Evolutionary conservation across 139 green algal species (phyloP).

Genomic region (Diplosphaera chodatii): DNA sequence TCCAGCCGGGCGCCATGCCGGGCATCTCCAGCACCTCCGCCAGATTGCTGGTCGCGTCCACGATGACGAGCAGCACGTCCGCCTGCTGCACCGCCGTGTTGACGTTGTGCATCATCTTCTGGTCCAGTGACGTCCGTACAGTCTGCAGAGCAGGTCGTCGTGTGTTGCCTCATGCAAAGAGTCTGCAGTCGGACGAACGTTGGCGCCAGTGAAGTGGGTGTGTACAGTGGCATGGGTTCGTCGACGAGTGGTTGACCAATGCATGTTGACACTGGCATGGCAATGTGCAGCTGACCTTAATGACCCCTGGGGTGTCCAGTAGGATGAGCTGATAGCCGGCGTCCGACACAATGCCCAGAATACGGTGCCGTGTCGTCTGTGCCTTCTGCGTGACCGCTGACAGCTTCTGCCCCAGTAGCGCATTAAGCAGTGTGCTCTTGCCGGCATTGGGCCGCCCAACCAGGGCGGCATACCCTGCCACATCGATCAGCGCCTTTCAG

Average conservation of each 20-base stretch:
- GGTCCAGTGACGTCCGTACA: constrained; percentile 76
- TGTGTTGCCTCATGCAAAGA: too few species aligned
- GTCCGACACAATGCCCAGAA: constrained; percentile 77
- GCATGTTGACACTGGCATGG: too few species aligned
- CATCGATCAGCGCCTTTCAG: too few species aligned
- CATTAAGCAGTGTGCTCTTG: constrained; percentile 94
- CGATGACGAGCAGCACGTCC: constrained; percentile 76
- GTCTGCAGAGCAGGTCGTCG: too few species aligned
- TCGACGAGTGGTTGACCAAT: too few species aligned
- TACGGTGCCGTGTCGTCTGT: constrained; percentile 90
- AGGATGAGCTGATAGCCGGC: constrained; percentile 65
- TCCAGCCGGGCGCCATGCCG: constrained; percentile 49
- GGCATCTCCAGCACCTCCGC: constrained; percentile 65
- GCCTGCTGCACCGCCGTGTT: constrained; percentile 62
- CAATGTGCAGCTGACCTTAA: too few species aligned
- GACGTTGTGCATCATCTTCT: constrained; percentile 88
- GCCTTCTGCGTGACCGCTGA: constrained; percentile 88
- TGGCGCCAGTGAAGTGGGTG: too few species aligned
- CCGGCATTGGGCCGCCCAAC: constrained; percentile 83
- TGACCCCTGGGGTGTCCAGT: constrained; percentile 91
- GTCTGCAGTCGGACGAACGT: too few species aligned
- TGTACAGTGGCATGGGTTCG: too few species aligned
- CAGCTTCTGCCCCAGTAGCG: constrained; percentile 86
- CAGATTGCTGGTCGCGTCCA: constrained; percentile 50
- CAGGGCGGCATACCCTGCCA: constrained; percentile 77